Conservation (phyloP, 2,329 filamentous ascomycete species). For the Pseudogymnoascus sp. region DNA sequence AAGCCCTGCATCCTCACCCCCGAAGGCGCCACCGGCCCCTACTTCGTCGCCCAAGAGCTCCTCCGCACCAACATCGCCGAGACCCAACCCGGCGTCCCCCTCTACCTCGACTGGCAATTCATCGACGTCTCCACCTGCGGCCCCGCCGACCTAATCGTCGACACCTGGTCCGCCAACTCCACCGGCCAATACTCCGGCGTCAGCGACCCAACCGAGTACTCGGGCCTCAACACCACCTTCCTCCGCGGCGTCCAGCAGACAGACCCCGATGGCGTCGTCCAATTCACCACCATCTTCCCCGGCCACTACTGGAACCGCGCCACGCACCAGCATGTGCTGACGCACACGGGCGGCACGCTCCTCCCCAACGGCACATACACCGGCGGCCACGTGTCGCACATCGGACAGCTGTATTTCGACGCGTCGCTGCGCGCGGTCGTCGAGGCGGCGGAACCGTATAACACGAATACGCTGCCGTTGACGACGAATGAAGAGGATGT, state of each 20-base stretch:
- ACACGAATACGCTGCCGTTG: constrained; percentile 34
- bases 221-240: constrained; percentile 28
- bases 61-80: constrained; percentile 31
- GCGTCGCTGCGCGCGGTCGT: constrained; percentile 43
- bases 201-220: constrained; percentile 16
- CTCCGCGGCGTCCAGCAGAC: constrained; percentile 36
- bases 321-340: constrained; percentile 40
- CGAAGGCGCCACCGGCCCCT: not conserved
- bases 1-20: not conserved
- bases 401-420: constrained; percentile 55
- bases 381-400: constrained; percentile 44
- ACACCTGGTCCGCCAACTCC: not conserved
- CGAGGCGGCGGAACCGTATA: constrained; percentile 39
- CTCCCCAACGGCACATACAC: constrained; percentile 35
- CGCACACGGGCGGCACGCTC: constrained; percentile 27
- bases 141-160: constrained; percentile 20
- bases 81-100: constrained; percentile 28
- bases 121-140: constrained; percentile 33
- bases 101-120: constrained; percentile 33
- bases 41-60: constrained; percentile 28
- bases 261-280: constrained; percentile 33
- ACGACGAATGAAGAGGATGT: constrained; percentile 43
- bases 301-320: constrained; percentile 42
- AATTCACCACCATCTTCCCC: constrained; percentile 37
- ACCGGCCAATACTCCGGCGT: constrained; percentile 3